A percentile compares a stretch with the other conserved stretches of the same genome.
Evolutionary conservation across 148 eudicot species (phyloP).

Genomic region (Vaccinium macrocarpon): DNA sequence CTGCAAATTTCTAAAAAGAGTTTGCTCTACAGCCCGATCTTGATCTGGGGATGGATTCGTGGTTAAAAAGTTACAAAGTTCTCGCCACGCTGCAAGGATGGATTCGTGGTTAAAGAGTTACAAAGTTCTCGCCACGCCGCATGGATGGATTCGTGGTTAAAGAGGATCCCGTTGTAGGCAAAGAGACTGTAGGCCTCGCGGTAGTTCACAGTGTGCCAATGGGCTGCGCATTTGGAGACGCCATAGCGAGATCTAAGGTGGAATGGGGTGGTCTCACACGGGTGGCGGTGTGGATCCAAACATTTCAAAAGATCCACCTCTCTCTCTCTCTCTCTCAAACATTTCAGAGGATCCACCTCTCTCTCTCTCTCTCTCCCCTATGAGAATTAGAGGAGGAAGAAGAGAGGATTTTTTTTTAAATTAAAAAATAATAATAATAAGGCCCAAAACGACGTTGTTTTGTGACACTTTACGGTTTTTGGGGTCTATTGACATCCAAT

Average conservation of each 20-base stretch:
- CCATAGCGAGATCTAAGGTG: conserved; percentile 93
- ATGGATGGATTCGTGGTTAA: conserved; percentile 89
- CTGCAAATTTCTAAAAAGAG: conserved; percentile 70
- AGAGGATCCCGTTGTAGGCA: conserved; percentile 88
- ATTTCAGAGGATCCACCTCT: too few species aligned
- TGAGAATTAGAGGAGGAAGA: too few species aligned
- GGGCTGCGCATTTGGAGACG: conserved; percentile 79
- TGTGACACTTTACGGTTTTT: too few species aligned
- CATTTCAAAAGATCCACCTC: conserved; percentile 91
- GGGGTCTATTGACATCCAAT: too few species aligned
- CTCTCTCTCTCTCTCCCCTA: too few species aligned
- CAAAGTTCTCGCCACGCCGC: conserved; percentile 88
- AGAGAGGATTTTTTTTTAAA: too few species aligned
- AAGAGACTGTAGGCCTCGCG: conserved; percentile 91
- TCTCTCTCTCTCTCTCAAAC: background rate
- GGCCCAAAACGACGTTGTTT: too few species aligned
- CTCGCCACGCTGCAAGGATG: conserved; percentile 79
- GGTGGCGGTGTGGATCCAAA: conserved; percentile 93
- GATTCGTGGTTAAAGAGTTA: conserved; percentile 93
- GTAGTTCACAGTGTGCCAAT: conserved; percentile 94
- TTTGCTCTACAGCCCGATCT: conserved; percentile 81
- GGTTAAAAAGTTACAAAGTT: conserved; percentile 95
- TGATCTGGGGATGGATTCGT: too few species aligned
- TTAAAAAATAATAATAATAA: too few species aligned
- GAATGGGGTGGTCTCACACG: conserved; percentile 63